Percentiles rank a stretch among this genome's conserved stretches.
These are phyloP conservation scores for Chaetoceros tenuissimus DNA, from an alignment of 108 stramenopile species.

Conservation along the genomic window DNA sequence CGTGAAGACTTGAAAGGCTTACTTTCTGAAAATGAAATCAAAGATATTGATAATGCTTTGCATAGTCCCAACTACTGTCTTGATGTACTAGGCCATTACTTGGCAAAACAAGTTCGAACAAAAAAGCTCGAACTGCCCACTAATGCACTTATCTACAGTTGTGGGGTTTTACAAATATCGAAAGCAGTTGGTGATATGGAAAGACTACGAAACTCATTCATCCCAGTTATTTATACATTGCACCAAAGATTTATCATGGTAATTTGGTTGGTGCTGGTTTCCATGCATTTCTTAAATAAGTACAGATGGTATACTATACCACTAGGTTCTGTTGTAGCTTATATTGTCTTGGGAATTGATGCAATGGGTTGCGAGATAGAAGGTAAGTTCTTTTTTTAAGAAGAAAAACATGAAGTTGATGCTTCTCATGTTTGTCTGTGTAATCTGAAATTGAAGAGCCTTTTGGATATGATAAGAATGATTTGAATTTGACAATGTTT, in stretches of 20 bases:
- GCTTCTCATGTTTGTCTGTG: too few relatives aligned
- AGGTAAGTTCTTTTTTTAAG: slow-evolving; percentile 13
- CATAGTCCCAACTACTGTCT: slow-evolving; percentile 10
- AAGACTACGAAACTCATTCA: slow-evolving; percentile 4
- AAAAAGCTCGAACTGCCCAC: slow-evolving; percentile 5
- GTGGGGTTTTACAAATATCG: background rate
- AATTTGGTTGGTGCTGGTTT: slow-evolving; percentile 8
- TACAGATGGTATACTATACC: slow-evolving; percentile 11
- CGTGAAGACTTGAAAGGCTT: too few relatives aligned
- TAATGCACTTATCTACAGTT: background rate
- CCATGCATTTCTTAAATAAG: slow-evolving; percentile 4
- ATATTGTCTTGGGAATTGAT: slow-evolving; percentile 12
- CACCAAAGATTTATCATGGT: slow-evolving; percentile 10
- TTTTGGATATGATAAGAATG: too few relatives aligned
- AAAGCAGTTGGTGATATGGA: slow-evolving; percentile 5
- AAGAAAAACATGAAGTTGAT: too few relatives aligned
- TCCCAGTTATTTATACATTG: slow-evolving; percentile 8
- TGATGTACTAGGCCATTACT: slow-evolving; percentile 7
- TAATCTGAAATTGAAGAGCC: too few relatives aligned
- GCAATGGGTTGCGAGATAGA: slow-evolving; percentile 17
- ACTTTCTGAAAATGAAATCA: slow-evolving; percentile 12
- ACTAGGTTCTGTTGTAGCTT: slow-evolving; percentile 5
- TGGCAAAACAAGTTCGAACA: background rate
- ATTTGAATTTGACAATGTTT: too few relatives aligned
- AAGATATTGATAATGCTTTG: slow-evolving; percentile 6